A percentile compares a stretch with the other conserved stretches of the same genome.
Evolutionary conservation across 1,284 basidiomycete genomes (phyloP).

Genomic region (Apiotrichum montevideense): DNA sequence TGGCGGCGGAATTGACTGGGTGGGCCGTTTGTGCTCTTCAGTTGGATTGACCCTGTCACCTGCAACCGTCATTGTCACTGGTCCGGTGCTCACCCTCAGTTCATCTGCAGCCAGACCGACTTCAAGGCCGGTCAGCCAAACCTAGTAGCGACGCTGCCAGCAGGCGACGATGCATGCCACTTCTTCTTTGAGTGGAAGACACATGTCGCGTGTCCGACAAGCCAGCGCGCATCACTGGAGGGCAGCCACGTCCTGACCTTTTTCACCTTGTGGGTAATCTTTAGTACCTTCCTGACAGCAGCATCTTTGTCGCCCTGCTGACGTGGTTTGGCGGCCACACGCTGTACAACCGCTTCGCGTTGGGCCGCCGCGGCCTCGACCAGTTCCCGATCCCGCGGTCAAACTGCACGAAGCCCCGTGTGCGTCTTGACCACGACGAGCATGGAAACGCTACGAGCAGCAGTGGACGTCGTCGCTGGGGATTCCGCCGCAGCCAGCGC

Average conservation of each 20-base stretch:
- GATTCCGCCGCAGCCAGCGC: conserved; percentile 19
- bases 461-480: neutral
- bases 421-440: neutral
- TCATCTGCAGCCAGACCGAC: conserved; percentile 38
- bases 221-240: conserved; percentile 27
- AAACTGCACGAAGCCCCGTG: neutral
- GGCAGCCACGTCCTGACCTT: conserved; percentile 35
- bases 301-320: conserved; percentile 37
- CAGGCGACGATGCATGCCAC: conserved; percentile 36
- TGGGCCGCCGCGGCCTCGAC: conserved; percentile 37
- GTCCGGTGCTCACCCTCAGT: conserved; percentile 19
- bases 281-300: conserved; percentile 10
- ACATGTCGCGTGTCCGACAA: conserved; percentile 44
- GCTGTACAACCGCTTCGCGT: conserved; percentile 44
- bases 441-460: neutral
- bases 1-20: too few relatives aligned
- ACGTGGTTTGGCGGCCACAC: conserved; percentile 43
- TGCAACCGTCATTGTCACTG: too few relatives aligned
- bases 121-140: conserved; percentile 38
- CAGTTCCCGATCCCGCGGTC: conserved; percentile 33
- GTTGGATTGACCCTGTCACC: too few relatives aligned
- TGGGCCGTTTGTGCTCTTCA: too few relatives aligned
- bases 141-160: conserved; percentile 40
- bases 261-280: conserved; percentile 32
- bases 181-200: conserved; percentile 47